Base-by-base conservation (phyloP, 345 rosid genomes). In the Corymbia maculata region DNA sequence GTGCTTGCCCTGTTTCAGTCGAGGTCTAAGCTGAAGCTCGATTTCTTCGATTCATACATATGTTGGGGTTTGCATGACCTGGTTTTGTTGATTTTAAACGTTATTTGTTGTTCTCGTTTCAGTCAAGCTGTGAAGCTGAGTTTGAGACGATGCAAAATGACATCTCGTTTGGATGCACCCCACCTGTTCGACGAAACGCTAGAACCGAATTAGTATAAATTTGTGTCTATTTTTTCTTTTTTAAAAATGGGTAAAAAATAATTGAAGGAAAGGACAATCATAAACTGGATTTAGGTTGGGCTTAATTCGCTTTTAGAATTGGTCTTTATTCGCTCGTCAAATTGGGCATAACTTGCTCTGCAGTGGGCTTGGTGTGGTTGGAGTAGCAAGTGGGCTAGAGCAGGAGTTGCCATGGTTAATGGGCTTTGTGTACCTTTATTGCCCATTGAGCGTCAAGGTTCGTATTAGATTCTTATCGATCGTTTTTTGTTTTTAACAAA, bases 291-390 rank as follows among this genome's bases (percentile, higher is more conserved):
- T 36, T 36, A 36, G 42, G 42, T 36, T 36, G 42, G 42, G 42
- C 42, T 36, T 36, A 36, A 36, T 36, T 36, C 42, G 42, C 42
- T 36, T 36, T 36, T 36, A 36, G 42, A 36, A 36, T 36, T 36
- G 42, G 2, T 36, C 42, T 36, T 36, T 36, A 36, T 36, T 36
- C 42, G 42, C 42, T 36, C 4, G 42, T 36, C 42, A 36, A 36
- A 52, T 15, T 52, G 55, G 24, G 61, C 61, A 21, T 55, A 1
- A 55, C 8, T 55, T 22, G 61, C 61, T 55, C 24, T 8, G 61
- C 28, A 0, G 5, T 55, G 61, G 28, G 28, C 61, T 22, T 55
- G 9, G 13, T 0, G 0, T 28, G 61, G 61, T 22, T 55, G 0
- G 61, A 55, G 61, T 36, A 36, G 42, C 42, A 36, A 36, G 42